phyloP scores from a whole-genome alignment of 2,329 filamentous ascomycete species.

The Fusarium palustre region DNA sequence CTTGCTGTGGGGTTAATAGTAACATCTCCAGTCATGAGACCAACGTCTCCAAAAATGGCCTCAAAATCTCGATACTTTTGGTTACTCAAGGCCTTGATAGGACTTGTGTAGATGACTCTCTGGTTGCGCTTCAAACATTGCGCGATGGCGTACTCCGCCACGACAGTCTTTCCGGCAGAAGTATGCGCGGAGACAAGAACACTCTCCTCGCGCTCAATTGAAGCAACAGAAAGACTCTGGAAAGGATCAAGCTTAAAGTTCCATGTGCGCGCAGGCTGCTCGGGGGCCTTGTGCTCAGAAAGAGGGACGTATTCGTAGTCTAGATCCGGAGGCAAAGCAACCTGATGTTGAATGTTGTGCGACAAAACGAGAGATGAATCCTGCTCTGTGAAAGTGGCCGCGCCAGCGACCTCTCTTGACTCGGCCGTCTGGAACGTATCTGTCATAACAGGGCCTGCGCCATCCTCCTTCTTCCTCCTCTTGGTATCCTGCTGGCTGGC shows the following conservation, averaged over 20 bases:
- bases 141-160: conserved; percentile 97
- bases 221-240: conserved; percentile 93
- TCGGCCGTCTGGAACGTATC: conserved; percentile 96
- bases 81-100: conserved; percentile 98
- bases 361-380: conserved; percentile 84
- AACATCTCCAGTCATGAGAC: conserved; percentile 98
- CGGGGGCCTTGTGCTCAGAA: conserved; percentile 90
- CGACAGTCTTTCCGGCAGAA: conserved; percentile 96
- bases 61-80: conserved; percentile 98
- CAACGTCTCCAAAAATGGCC: conserved; percentile 95
- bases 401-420: conserved; percentile 87
- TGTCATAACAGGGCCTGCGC: conserved; percentile 81
- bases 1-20: conserved; percentile 99
- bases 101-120: conserved; percentile 98
- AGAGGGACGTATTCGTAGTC: conserved; percentile 97
- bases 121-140: conserved; percentile 98
- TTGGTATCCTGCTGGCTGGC: conserved; percentile 70
- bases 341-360: conserved; percentile 98
- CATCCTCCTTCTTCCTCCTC: conserved; percentile 68
- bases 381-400: conserved; percentile 73
- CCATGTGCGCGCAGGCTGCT: conserved; percentile 84
- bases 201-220: conserved; percentile 95
- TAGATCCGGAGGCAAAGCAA: conserved; percentile 91
- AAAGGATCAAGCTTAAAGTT: conserved; percentile 96
- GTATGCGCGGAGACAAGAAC: conserved; percentile 97